Percentiles rank a stretch among this genome's conserved stretches.
phyloP scores from a whole-genome alignment of 441 rosid species.

The Rhodomyrtus psidioides region DNA sequence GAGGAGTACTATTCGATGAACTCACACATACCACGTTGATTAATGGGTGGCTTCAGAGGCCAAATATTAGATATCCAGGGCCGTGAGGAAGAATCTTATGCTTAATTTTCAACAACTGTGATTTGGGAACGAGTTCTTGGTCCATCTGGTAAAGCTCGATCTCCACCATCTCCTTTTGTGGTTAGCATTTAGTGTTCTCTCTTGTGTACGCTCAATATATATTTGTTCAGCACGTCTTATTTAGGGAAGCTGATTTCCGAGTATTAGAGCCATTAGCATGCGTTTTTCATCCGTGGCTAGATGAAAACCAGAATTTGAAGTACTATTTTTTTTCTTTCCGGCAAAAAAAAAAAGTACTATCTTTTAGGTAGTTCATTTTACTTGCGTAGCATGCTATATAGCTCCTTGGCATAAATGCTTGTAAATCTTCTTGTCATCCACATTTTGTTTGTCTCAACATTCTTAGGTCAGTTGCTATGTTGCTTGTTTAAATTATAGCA shows the following conservation, averaged over 20 bases:
- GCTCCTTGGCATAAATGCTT: background rate
- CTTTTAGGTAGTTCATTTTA: background rate
- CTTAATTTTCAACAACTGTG: background rate
- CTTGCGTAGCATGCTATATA: background rate
- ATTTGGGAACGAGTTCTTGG: background rate
- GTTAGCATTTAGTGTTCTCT: background rate
- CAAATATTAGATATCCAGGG: conserved; percentile 20
- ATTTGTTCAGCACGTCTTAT: background rate
- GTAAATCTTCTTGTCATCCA: background rate
- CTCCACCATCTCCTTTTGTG: background rate
- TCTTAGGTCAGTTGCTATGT: background rate
- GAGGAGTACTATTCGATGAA: conserved; percentile 26
- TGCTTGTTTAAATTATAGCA: background rate
- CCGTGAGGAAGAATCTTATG: conserved; percentile 2
- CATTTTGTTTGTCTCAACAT: background rate
- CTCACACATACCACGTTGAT: conserved; percentile 43
- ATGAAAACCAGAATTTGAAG: background rate
- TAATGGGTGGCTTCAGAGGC: conserved; percentile 29
- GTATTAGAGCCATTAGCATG: background rate
- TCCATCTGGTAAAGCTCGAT: background rate
- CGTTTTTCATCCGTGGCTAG: background rate
- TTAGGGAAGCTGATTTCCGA: background rate
- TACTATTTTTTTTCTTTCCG: background rate
- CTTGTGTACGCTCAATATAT: background rate
- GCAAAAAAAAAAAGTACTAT: background rate